A percentile compares a stretch with the other conserved stretches of the same genome.
These are phyloP conservation scores for Pittosporum tobira DNA, from an alignment of 129 eudicot species.

Conservation along the genomic window DNA sequence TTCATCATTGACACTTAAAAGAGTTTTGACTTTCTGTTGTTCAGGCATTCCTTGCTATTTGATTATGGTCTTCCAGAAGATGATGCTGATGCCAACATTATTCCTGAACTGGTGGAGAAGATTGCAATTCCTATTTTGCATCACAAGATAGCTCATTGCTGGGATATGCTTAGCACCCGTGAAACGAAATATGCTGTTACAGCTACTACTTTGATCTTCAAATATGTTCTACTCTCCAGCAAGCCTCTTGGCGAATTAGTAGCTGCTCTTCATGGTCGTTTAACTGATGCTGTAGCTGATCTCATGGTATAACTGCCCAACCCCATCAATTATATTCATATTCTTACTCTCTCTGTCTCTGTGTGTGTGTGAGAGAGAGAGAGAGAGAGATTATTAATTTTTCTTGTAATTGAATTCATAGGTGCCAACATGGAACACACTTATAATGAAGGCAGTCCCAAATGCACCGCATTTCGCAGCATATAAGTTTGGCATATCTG, in stretches of 20 bases:
- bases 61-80: slow-evolving; percentile 66
- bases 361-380: too few species aligned
- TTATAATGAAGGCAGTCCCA: slow-evolving; percentile 77
- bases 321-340: too few species aligned
- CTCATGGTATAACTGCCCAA: slow-evolving; percentile 41
- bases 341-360: too few species aligned
- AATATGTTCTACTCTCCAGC: slow-evolving; percentile 64
- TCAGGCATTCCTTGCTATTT: slow-evolving; percentile 75
- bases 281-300: slow-evolving; percentile 66
- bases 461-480: slow-evolving; percentile 83
- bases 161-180: slow-evolving; percentile 84
- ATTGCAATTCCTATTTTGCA: slow-evolving; percentile 80
- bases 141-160: slow-evolving; percentile 62
- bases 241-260: slow-evolving; percentile 59
- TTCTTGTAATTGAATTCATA: slow-evolving; percentile 10
- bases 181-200: slow-evolving; percentile 73
- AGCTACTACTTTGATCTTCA: slow-evolving; percentile 56
- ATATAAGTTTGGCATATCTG: slow-evolving; percentile 72
- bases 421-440: slow-evolving; percentile 91
- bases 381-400: too few species aligned
- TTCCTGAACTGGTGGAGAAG: slow-evolving; percentile 81
- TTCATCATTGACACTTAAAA: not conserved
- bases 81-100: slow-evolving; percentile 65
- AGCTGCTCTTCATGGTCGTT: slow-evolving; percentile 57
- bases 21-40: not conserved